Evolutionary conservation across 192 early-diverging fungal species (phyloP).

Genomic region (Allomyces macrogynus): DNA sequence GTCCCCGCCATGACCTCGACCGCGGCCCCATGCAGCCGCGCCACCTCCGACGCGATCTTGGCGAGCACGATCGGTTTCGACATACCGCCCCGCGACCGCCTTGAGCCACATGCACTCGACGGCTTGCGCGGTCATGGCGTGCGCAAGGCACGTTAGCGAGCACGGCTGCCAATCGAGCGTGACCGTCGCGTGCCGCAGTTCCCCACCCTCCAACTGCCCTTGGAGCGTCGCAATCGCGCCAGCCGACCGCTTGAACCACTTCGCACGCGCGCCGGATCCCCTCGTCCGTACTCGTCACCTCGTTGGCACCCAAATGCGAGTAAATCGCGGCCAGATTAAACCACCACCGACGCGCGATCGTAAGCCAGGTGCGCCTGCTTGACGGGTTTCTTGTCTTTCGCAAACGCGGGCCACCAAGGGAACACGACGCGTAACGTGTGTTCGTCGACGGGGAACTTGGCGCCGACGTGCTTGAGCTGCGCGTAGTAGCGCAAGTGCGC

Average conservation of each 20-base stretch:
- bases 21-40: no score
- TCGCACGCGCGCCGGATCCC: slow-evolving; percentile 54
- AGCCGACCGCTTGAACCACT: slow-evolving; percentile 67
- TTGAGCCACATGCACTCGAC: slow-evolving; percentile 86
- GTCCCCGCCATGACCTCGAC: no score
- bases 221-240: slow-evolving; percentile 30
- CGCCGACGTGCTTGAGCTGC: slow-evolving; percentile 58
- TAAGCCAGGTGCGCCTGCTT: slow-evolving; percentile 52
- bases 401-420: slow-evolving; percentile 46
- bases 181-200: slow-evolving; percentile 41
- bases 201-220: slow-evolving; percentile 27
- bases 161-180: slow-evolving; percentile 46
- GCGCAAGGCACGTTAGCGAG: slow-evolving; percentile 42
- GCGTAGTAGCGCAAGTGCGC: slow-evolving; percentile 57
- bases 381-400: slow-evolving; percentile 24
- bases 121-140: slow-evolving; percentile 80
- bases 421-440: slow-evolving; percentile 41
- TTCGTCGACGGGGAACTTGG: slow-evolving; percentile 76
- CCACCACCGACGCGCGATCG: slow-evolving; percentile 61
- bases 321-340: slow-evolving; percentile 77
- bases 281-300: slow-evolving; percentile 46
- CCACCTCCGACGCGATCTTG: background rate
- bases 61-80: background rate
- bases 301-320: slow-evolving; percentile 50
- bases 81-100: slow-evolving; percentile 33